Conservation (phyloP, 768 basidiomycete species). For the Amanita polypyramis region DNA sequence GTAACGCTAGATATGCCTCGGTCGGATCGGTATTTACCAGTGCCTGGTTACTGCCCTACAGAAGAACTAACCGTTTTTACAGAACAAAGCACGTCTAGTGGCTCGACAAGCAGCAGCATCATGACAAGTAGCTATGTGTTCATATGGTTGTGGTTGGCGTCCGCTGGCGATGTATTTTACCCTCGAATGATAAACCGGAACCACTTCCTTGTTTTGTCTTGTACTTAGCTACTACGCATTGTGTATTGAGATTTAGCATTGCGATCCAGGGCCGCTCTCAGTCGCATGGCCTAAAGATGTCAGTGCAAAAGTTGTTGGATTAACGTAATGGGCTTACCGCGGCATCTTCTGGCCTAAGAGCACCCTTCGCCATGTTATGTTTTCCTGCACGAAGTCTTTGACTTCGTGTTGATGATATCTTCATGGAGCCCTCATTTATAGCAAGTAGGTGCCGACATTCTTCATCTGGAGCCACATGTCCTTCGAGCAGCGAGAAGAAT, state of each 20-base stretch:
- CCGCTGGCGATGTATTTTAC: background rate
- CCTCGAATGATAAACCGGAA: background rate
- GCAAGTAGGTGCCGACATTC: conserved; percentile 60
- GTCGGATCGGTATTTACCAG: conserved; percentile 54
- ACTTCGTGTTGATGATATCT: conserved; percentile 28
- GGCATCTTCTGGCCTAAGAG: conserved; percentile 71
- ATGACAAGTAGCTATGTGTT: background rate
- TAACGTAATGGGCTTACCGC: conserved; percentile 41
- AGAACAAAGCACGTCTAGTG: conserved; percentile 62
- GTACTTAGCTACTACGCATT: background rate
- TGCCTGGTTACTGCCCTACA: background rate
- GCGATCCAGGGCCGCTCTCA: conserved; percentile 56
- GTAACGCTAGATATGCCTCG: conserved; percentile 66
- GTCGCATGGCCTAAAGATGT: conserved; percentile 45
- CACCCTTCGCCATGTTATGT: conserved; percentile 86
- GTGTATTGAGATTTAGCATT: conserved; percentile 24
- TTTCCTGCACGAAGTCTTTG: conserved; percentile 57
- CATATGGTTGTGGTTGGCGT: background rate
- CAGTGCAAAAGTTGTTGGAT: background rate
- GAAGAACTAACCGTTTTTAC: conserved; percentile 6
- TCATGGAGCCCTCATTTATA: conserved; percentile 28
- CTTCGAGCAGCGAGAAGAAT: conserved; percentile 68
- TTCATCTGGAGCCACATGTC: conserved; percentile 59
- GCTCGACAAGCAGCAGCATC: conserved; percentile 38
- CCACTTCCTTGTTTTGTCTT: background rate